A percentile compares a stretch with the other conserved stretches of the same genome.
These are phyloP conservation scores for Termitomyces bulborhizus DNA, from an alignment of 768 basidiomycete species.

Conservation along the genomic window DNA sequence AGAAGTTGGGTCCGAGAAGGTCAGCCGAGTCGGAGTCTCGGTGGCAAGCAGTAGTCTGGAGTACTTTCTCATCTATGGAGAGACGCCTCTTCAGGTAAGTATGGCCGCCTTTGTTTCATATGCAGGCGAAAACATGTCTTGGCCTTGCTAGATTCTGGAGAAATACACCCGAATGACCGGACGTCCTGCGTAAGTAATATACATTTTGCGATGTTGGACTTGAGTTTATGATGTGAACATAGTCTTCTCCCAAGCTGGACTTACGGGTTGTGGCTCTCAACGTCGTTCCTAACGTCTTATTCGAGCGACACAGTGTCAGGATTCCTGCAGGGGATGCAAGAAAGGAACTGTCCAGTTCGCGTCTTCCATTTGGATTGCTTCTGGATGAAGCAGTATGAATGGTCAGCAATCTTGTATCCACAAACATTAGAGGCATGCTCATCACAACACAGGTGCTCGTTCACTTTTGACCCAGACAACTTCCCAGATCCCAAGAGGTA, in stretches of 20 bases:
- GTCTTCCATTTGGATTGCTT: slow-evolving; percentile 78
- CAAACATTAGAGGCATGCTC: neutral
- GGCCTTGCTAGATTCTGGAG: slow-evolving; percentile 41
- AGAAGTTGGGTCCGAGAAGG: slow-evolving; percentile 64
- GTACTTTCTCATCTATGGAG: slow-evolving; percentile 68
- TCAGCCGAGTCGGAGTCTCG: slow-evolving; percentile 57
- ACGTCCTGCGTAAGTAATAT: slow-evolving; percentile 42
- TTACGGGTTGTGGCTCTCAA: slow-evolving; percentile 74
- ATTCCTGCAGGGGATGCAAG: slow-evolving; percentile 67
- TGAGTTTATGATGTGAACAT: slow-evolving; percentile 17
- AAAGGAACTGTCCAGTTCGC: slow-evolving; percentile 54
- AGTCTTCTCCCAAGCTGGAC: slow-evolving; percentile 69
- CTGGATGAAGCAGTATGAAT: slow-evolving; percentile 70
- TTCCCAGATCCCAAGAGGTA: slow-evolving; percentile 71
- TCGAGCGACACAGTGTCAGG: slow-evolving; percentile 62
- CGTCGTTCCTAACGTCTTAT: slow-evolving; percentile 69
- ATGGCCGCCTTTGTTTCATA: neutral
- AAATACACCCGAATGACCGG: slow-evolving; percentile 57
- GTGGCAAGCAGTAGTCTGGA: slow-evolving; percentile 59
- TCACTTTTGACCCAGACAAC: slow-evolving; percentile 70
- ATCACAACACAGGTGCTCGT: slow-evolving; percentile 48
- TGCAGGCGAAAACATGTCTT: neutral
- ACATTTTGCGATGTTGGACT: slow-evolving; percentile 4
- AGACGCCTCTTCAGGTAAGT: slow-evolving; percentile 55
- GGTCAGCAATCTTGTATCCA: slow-evolving; percentile 25